Conservation (phyloP, 164 flowering plant species). For the Vitis rotundifolia region DNA sequence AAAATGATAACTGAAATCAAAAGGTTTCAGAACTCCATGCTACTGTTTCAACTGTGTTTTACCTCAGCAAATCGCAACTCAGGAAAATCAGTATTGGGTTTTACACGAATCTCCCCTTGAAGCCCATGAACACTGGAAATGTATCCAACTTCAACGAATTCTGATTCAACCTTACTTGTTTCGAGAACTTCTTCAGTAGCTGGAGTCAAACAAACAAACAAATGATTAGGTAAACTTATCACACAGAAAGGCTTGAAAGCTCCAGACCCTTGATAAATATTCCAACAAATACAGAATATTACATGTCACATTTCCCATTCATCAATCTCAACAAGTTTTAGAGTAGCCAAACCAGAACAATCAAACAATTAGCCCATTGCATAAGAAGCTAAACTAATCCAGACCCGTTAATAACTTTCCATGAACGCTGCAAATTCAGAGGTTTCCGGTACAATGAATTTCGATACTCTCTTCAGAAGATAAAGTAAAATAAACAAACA, state of each 20-base stretch:
- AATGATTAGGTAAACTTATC: neutral
- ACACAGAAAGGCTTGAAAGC: neutral
- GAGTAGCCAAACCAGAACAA: neutral
- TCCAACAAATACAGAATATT: neutral
- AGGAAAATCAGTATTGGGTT: constrained; percentile 76
- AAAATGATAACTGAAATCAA: neutral
- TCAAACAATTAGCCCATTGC: neutral
- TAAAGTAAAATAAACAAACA: neutral
- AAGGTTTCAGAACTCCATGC: neutral
- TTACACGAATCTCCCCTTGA: constrained; percentile 79
- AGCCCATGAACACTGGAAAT: constrained; percentile 73
- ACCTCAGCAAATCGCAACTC: constrained; percentile 79
- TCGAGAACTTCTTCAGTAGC: constrained; percentile 41
- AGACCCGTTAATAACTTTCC: neutral
- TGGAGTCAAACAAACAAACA: constrained; percentile 11
- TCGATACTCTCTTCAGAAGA: neutral
- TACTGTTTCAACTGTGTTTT: neutral
- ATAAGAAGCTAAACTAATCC: neutral
- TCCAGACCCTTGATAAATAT: constrained; percentile 6
- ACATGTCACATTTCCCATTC: neutral
- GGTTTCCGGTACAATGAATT: neutral
- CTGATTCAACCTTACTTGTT: constrained; percentile 33
- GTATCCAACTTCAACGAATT: constrained; percentile 71
- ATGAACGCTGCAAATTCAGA: neutral
- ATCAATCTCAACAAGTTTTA: neutral